Percentiles rank a stretch among this genome's conserved stretches.
Conservation (phyloP, 23 red algal genomes). For the Cyanidioschyzon merolae region DNA sequence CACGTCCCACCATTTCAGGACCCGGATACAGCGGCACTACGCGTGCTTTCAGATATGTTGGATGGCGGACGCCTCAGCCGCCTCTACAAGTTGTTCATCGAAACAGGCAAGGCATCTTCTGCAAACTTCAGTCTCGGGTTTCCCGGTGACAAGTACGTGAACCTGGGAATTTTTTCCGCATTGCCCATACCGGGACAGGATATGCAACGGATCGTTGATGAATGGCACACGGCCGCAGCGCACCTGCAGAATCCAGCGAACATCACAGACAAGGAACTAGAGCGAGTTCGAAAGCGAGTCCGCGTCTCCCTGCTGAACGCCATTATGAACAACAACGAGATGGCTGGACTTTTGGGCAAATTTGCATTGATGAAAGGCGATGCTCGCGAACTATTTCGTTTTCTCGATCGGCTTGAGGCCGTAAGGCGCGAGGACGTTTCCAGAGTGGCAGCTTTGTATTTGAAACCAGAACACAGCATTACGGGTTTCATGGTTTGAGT, state of each 20-base stretch:
- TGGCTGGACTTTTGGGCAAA: constrained; percentile 10
- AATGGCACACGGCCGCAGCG: neutral
- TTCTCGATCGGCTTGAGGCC: neutral
- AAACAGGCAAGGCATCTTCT: neutral
- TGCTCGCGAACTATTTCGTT: constrained; percentile 9
- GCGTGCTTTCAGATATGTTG: neutral
- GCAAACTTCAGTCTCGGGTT: constrained; percentile 12
- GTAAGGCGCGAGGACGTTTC: constrained; percentile 4
- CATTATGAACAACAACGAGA: constrained; percentile 11
- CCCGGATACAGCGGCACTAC: neutral
- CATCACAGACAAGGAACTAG: constrained; percentile 5
- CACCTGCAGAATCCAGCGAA: neutral
- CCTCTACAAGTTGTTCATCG: constrained; percentile 3
- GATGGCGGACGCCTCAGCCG: constrained; percentile 1
- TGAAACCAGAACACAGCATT: neutral
- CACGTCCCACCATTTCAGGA: constrained; percentile 4
- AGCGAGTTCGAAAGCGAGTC: neutral
- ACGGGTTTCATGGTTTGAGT: neutral
- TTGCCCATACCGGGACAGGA: constrained; percentile 1
- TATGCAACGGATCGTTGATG: neutral
- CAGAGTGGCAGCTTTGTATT: neutral
- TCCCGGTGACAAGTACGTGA: constrained; percentile 17
- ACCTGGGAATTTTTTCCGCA: neutral
- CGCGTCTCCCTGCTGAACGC: neutral
- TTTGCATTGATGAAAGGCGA: constrained; percentile 14